Evolutionary conservation across 176 grass and related monocot species (phyloP).

Genomic region (Oryza brachyantha): DNA sequence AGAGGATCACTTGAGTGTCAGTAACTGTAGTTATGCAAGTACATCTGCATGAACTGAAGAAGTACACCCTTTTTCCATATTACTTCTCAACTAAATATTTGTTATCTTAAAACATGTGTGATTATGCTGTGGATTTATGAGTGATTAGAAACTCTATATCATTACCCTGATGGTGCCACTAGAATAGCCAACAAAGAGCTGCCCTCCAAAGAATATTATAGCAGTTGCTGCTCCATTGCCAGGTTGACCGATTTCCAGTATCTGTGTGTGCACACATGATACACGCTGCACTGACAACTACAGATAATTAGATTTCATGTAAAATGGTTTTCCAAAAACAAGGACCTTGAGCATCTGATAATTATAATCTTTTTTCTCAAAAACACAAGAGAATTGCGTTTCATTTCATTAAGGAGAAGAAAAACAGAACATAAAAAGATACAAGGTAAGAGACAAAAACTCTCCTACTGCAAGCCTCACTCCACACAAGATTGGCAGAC

Average conservation of each 20-base stretch:
- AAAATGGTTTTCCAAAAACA: constrained; percentile 16
- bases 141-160: constrained; percentile 18
- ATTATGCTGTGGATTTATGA: constrained; percentile 17
- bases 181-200: constrained; percentile 81
- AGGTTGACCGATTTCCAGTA: constrained; percentile 75
- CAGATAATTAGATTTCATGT: constrained; percentile 35
- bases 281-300: constrained; percentile 73
- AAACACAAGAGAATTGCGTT: too few relatives aligned
- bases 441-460: too few relatives aligned
- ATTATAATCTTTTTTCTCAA: constrained; percentile 4
- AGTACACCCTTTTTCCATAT: not conserved
- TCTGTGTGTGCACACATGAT: constrained; percentile 97
- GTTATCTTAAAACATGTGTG: not conserved
- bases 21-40: constrained; percentile 11
- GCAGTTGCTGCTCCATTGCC: constrained; percentile 67
- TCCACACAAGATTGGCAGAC: too few relatives aligned
- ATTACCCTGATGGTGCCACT: constrained; percentile 89
- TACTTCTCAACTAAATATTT: not conserved
- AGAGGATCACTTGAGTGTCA: constrained; percentile 1
- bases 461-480: too few relatives aligned
- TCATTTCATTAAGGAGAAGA: too few relatives aligned
- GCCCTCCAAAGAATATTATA: constrained; percentile 89
- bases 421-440: too few relatives aligned
- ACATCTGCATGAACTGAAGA: not conserved
- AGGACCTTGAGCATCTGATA: not conserved